Evolutionary conservation across 2,329 filamentous ascomycete species (phyloP), one percentile per base, ranked within the genome.

Genomic region (Thielaviopsis ethacetica): DNA sequence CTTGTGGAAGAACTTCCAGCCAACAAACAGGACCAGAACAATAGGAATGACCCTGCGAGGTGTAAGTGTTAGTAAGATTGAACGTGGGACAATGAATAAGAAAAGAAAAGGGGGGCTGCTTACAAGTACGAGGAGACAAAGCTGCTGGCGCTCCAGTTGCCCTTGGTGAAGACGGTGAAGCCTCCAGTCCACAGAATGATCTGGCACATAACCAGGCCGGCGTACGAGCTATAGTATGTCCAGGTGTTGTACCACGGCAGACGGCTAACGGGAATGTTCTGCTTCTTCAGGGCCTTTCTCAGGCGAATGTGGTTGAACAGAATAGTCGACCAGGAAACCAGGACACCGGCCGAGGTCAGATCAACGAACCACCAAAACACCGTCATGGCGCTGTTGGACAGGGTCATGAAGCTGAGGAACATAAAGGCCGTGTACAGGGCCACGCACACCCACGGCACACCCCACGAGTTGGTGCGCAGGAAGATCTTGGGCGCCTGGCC

Each of bases 151-250:
- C 77, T 71, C 80, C 81, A 84, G 60, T 79, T 76, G 2, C 81
- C 81, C 41, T 69, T 69, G 1, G 79, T 81, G 61, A 85, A 85
- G 3, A 81, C 78, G 1, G 72, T 66, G 63, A 89, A 89, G 0
- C 85, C 85, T 44, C 81, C 80, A 3, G 86, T 89, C 49, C 89
- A 73, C 3, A 90, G 71, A 61, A 88, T 83, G 49, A 85, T 68
- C 27, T 82, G 71, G 65, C 76, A 80, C 73, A 83, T 79, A 62
- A 74, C 66, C 5, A 91, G 72, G 0, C 80, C 79, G 9, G 72
- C 69, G 63, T 76, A 83, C 0, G 86, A 86, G 13, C 76, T 78
- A 19, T 6, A 27, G 63, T 82, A 83, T 4, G 82, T 84, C 76
- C 81, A 84, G 17, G 71, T 74, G 63, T 83, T 83, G 66, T 80